A percentile compares a stretch with the other conserved stretches of the same genome.
Evolutionary conservation across 2,329 filamentous ascomycete genomes (phyloP).

Genomic region (Penicillium verrucosum): DNA sequence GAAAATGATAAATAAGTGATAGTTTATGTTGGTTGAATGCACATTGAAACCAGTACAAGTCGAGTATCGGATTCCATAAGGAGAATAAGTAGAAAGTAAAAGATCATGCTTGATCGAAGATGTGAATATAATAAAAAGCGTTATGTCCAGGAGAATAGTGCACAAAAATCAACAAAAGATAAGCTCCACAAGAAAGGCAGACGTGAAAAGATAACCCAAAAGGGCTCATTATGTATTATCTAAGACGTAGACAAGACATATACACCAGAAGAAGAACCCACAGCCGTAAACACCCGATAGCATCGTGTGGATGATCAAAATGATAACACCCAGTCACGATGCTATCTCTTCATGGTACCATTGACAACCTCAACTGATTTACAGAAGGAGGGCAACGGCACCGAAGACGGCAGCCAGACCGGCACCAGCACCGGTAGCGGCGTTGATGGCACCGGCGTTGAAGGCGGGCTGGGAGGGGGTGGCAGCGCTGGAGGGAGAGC

Average conservation of each 20-base stretch:
- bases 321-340: not conserved
- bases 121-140: slow-evolving; percentile 10
- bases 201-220: slow-evolving; percentile 11
- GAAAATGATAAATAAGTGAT: not conserved
- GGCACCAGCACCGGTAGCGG: slow-evolving; percentile 47
- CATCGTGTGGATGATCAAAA: not conserved
- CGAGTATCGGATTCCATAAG: not conserved
- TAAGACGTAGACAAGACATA: slow-evolving; percentile 11
- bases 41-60: no score
- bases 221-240: slow-evolving; percentile 44
- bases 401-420: slow-evolving; percentile 53
- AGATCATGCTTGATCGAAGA: slow-evolving; percentile 8
- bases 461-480: slow-evolving; percentile 26
- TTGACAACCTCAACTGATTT: slow-evolving; percentile 23
- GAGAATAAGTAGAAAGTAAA: not conserved
- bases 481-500: slow-evolving; percentile 22
- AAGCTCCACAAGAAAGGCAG: slow-evolving; percentile 4
- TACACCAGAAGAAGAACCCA: slow-evolving; percentile 3
- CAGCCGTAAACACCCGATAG: slow-evolving; percentile 10
- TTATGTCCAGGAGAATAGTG: slow-evolving; percentile 15
- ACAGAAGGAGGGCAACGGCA: slow-evolving; percentile 49
- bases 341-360: slow-evolving; percentile 1
- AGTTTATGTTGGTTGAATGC: not conserved
- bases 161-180: slow-evolving; percentile 8
- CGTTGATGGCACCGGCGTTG: slow-evolving; percentile 54